These are phyloP conservation scores for Elymus sibiricus DNA, from an alignment of 176 grass and related monocot genomes.

Conservation along the genomic window DNA sequence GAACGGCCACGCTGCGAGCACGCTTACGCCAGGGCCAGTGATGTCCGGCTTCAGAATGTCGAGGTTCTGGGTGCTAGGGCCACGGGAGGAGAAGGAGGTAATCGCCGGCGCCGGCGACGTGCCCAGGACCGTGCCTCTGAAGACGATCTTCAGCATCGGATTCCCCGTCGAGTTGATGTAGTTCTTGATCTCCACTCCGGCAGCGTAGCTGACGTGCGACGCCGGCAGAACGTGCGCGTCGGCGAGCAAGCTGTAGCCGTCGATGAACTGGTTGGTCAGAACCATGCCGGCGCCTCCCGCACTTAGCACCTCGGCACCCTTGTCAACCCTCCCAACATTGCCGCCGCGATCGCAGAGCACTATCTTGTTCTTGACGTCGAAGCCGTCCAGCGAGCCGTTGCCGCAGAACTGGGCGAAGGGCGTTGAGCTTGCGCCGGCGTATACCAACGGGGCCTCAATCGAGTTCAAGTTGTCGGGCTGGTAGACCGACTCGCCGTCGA, in stretches of 20 bases:
- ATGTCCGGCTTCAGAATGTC: constrained; percentile 7
- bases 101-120: background rate
- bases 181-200: background rate
- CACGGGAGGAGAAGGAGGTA: constrained; percentile 2
- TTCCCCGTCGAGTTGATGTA: background rate
- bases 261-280: background rate
- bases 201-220: background rate
- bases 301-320: background rate
- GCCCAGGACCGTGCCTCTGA: background rate
- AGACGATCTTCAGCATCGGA: background rate
- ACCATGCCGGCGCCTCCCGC: background rate
- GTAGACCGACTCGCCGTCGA: background rate
- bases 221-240: background rate
- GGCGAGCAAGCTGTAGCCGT: background rate
- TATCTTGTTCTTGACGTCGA: background rate
- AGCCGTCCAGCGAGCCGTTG: background rate
- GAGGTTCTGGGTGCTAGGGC: background rate
- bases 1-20: background rate
- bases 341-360: background rate
- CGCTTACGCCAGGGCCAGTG: background rate
- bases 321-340: background rate
- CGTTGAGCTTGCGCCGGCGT: background rate
- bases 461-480: background rate
- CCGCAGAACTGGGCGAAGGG: background rate
- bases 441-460: background rate